Conservation (phyloP, 2,329 filamentous ascomycete genomes). For the Colletotrichum tamarilloi region DNA sequence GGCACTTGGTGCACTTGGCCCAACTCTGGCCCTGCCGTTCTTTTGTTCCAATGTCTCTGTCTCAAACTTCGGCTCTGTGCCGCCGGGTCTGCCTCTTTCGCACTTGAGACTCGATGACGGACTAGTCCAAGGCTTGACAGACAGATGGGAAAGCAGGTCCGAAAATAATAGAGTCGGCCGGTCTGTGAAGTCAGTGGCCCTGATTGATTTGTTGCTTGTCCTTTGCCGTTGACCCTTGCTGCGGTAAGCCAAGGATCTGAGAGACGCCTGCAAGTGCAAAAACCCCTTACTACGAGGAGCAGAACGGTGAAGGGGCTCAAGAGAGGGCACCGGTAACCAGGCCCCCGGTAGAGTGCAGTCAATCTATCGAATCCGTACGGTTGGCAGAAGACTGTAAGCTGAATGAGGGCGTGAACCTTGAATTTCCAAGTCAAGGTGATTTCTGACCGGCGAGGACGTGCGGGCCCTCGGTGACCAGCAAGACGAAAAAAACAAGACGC, state of each 20-base stretch:
- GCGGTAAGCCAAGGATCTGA: background rate
- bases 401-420: background rate
- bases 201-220: background rate
- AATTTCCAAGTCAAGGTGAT: background rate
- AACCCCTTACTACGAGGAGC: background rate
- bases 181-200: constrained; percentile 2
- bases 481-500: background rate
- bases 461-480: background rate
- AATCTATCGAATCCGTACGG: background rate
- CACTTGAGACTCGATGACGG: background rate
- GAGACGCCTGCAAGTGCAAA: background rate
- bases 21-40: constrained; percentile 11
- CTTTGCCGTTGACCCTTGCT: background rate
- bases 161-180: background rate
- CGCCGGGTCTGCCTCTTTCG: background rate
- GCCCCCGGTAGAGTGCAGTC: constrained; percentile 17
- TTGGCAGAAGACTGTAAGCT: background rate
- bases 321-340: constrained; percentile 19
- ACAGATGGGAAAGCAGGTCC: background rate
- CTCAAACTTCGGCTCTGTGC: constrained; percentile 27
- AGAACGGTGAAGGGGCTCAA: constrained; percentile 13
- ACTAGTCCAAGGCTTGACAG: background rate
- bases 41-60: constrained; percentile 25
- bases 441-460: background rate
- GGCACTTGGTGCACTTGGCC: constrained; percentile 1